These are phyloP conservation scores for Botrytis cinerea DNA, from an alignment of 2,329 filamentous ascomycete species.

Conservation along the genomic window DNA sequence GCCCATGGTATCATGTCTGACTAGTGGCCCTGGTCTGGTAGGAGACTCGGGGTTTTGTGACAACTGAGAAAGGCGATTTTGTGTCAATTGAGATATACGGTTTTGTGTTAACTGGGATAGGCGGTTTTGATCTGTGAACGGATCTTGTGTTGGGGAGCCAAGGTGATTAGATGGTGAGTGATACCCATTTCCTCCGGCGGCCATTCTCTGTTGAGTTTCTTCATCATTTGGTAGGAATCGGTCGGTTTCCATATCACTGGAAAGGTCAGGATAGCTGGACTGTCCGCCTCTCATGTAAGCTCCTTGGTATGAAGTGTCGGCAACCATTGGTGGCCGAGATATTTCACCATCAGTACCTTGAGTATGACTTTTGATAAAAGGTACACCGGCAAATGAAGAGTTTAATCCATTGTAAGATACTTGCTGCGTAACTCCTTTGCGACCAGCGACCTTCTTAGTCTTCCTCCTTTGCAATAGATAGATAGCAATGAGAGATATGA, in stretches of 20 bases:
- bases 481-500: slow-evolving; percentile 29
- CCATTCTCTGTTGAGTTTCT: slow-evolving; percentile 22
- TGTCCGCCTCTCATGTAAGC: slow-evolving; percentile 27
- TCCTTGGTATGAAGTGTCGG: slow-evolving; percentile 22
- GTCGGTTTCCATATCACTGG: slow-evolving; percentile 23
- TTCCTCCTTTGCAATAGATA: slow-evolving; percentile 29
- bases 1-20: slow-evolving; percentile 34
- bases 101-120: background rate
- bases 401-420: slow-evolving; percentile 33
- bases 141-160: slow-evolving; percentile 15
- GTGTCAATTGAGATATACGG: background rate
- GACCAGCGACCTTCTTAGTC: slow-evolving; percentile 22
- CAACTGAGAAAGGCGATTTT: slow-evolving; percentile 14
- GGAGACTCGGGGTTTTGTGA: background rate
- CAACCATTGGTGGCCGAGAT: slow-evolving; percentile 11
- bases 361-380: slow-evolving; percentile 26
- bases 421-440: slow-evolving; percentile 23
- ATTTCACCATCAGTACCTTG: slow-evolving; percentile 20
- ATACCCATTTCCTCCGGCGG: slow-evolving; percentile 6
- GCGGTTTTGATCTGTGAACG: slow-evolving; percentile 21
- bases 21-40: background rate
- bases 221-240: slow-evolving; percentile 27
- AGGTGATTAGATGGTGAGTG: slow-evolving; percentile 12
- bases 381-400: slow-evolving; percentile 30
- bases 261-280: slow-evolving; percentile 25